Base-by-base conservation (phyloP, 768 basidiomycete genomes). In the Cytidiella melzeri region DNA sequence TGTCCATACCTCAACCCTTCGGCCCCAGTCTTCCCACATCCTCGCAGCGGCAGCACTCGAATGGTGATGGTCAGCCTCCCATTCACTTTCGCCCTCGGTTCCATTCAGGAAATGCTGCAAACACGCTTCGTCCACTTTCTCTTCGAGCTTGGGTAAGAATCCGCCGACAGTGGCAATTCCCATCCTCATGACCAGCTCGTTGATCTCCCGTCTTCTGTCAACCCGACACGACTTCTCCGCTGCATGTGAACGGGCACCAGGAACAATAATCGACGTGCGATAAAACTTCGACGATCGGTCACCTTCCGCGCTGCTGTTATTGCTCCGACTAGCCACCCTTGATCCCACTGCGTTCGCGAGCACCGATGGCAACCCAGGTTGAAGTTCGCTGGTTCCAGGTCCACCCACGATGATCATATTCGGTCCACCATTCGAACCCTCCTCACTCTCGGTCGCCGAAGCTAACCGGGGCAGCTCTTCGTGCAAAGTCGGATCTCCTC, bases 161-260 rank as follows among this genome's bases (percentile, higher is more conserved):
- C 90, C 91, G 9, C 90, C 90, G 5, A 89, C 74, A 0, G 77
- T 76, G 27, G 84, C 86, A 30, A 91, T 73, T 4, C 80, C 90
- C 81, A 90, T 88, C n/a, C 87, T 79, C 74, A 89, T 84, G 0
- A 79, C 82, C 40, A 92, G 67, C 58, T 88, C 83, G 61, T 92
- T 92, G 47, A 90, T 79, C 56, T 91, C 84, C 49, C 79, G 71
- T 50, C 90, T 72, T 28, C 90, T 71, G 3, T 69, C 67, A 52
- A 83, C 71, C 41, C 90, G 78, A 43, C 71, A 76, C 6, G 69
- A 64, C 39, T 71, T 73, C 60, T 92, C 90, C 10, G 69, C 65
- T 2, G 60, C 55, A 23, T 71, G 61, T 10, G 83, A 81, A 11
- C 90, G 79, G 2, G 66, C 61, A 15, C 67, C 61, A 3, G 90